Conservation (phyloP, 306 rosid species). For the Medicago truncatula region DNA sequence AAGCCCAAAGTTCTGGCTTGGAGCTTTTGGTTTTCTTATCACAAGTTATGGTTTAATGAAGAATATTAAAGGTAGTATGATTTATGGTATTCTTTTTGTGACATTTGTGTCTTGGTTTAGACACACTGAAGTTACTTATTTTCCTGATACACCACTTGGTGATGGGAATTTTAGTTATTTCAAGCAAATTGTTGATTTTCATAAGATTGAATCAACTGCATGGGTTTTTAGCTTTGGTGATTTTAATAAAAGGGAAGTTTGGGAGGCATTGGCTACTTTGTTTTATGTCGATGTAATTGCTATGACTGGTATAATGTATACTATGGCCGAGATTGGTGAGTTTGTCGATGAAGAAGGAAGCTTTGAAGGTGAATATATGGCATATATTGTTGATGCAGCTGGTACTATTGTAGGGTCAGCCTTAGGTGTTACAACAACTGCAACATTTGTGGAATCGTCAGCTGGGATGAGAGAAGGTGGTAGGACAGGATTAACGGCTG, state of each 20-base stretch:
- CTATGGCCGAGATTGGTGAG: conserved; percentile 87
- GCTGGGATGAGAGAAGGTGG: conserved; percentile 94
- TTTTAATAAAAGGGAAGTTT: conserved; percentile 65
- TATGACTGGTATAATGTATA: conserved; percentile 77
- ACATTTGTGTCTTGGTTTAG: conserved; percentile 83
- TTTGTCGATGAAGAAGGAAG: conserved; percentile 68
- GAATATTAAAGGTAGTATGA: conserved; percentile 82
- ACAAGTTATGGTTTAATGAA: conserved; percentile 75
- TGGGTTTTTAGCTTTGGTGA: conserved; percentile 66
- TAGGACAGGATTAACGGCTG: conserved; percentile 81
- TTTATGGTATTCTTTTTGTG: conserved; percentile 82
- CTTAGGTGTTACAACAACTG: conserved; percentile 71
- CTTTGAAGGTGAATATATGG: conserved; percentile 89
- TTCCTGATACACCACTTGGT: conserved; percentile 71
- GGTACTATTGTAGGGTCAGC: conserved; percentile 71
- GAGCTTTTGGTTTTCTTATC: conserved; percentile 65
- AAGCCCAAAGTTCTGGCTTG: conserved; percentile 83
- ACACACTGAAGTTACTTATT: conserved; percentile 71
- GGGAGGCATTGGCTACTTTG: conserved; percentile 80
- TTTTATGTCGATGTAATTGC: conserved; percentile 88
- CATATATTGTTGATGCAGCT: conserved; percentile 82
- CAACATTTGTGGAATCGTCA: conserved; percentile 81
- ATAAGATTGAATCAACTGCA: conserved; percentile 67
- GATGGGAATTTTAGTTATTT: conserved; percentile 64
- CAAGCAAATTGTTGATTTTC: conserved; percentile 81